A percentile compares a stretch with the other conserved stretches of the same genome.
Conservation (phyloP, 179 eudicot species). For the Actinidia arguta region DNA sequence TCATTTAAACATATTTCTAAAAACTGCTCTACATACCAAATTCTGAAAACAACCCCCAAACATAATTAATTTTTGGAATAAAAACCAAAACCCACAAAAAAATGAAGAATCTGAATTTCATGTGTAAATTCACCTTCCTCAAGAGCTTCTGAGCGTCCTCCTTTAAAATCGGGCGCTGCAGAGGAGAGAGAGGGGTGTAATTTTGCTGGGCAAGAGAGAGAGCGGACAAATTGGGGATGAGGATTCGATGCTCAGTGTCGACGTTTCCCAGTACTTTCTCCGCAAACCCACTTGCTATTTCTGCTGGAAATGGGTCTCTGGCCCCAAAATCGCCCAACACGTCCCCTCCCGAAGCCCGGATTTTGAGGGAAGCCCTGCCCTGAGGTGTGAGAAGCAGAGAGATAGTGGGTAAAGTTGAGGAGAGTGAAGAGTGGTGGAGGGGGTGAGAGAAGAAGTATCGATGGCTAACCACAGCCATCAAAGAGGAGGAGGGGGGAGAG, state of each 20-base stretch:
- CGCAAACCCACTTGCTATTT: conserved; percentile 70
- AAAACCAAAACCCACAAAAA: too few species aligned
- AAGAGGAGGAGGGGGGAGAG: background rate
- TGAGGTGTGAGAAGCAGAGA: background rate
- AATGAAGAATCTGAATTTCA: too few species aligned
- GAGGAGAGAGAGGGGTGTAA: conserved; percentile 46
- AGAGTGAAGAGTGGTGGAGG: conserved; percentile 21
- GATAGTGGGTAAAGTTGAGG: background rate
- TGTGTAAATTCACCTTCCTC: conserved; percentile 52
- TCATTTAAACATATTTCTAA: too few species aligned
- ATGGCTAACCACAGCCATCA: conserved; percentile 34
- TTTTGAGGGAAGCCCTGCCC: background rate
- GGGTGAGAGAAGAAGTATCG: conserved; percentile 18
- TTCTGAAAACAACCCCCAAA: too few species aligned
- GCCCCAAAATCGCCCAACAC: conserved; percentile 82
- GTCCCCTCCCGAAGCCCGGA: conserved; percentile 37
- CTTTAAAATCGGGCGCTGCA: conserved; percentile 50
- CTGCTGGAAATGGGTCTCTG: conserved; percentile 92
- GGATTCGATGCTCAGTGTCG: conserved; percentile 76
- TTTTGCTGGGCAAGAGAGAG: conserved; percentile 68
- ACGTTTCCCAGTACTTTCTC: conserved; percentile 73
- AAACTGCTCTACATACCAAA: too few species aligned
- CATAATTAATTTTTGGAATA: too few species aligned
- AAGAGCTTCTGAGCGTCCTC: conserved; percentile 69
- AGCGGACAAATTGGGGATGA: conserved; percentile 74